Base-by-base conservation (phyloP, 176 grass and related monocot species). In the Secale cereale region DNA sequence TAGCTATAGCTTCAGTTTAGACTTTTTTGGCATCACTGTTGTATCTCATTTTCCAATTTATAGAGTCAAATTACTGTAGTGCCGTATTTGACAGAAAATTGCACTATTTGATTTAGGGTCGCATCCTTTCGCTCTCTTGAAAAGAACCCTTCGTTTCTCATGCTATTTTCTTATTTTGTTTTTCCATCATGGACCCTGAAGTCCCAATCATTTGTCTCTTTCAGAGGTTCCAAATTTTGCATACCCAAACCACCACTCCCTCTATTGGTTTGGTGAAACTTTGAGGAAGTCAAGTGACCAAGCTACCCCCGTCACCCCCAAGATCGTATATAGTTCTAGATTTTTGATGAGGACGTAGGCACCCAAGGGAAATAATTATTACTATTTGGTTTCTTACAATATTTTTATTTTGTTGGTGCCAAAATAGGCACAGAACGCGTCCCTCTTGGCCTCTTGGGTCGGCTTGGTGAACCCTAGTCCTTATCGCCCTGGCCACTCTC, bases 191-290 rank as follows among this genome's bases (percentile, higher is more conserved):
- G 69, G 36, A 43, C 25, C 33, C 17, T 23, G 4, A 45, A 30
- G 36, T 31, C 19, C 25, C 33, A 11, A 31, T 83, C 26, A 66
- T 70, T 57, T 70, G 35, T 85, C 60, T 68, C 52, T 83, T 78
- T 45, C 26, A 26, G 43, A 54, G 36, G 32, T 26, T 76, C 69
- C 60, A 59, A 70, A 3, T 19, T 81, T 70, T 62, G 82, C 77
- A 85, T 59, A 22, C 31, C 82, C 25, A 1, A n/a, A 10, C 10
- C 20, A 20, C 3, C 27, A 45, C 26, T 66, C 27, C 35, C 26
- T 66, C 59, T 3, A 74, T n/a, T 57, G 68, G 9, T 74, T 67
- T 22, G 15, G 28, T 65, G n/a, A n/a, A n/a, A n/a, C n/a, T n/a
- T n/a, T n/a, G n/a, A n/a, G n/a, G n/a, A n/a, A n/a, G n/a, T n/a